A percentile compares a stretch with the other conserved stretches of the same genome.
These are phyloP conservation scores for Pyricularia pennisetigena DNA, from an alignment of 2,329 filamentous ascomycete genomes.

Conservation along the genomic window DNA sequence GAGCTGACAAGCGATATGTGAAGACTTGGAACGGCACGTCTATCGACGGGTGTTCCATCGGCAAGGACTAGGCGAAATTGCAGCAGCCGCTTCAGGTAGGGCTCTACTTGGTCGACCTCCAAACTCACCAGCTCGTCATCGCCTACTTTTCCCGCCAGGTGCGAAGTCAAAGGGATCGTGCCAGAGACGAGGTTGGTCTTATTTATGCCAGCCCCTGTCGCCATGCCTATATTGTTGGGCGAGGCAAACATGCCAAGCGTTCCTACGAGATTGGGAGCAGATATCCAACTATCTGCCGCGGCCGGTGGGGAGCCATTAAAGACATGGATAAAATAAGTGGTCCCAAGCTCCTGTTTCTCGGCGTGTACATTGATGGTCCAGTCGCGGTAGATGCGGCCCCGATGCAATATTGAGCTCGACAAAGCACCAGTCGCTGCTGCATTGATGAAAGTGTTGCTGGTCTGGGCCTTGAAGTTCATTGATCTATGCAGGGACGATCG, in stretches of 20 bases:
- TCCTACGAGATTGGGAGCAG: conserved; percentile 47
- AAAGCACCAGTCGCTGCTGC: background rate
- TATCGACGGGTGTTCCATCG: conserved; percentile 17
- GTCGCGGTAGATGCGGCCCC: conserved; percentile 38
- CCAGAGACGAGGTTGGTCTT: conserved; percentile 31
- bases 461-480: background rate
- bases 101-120: conserved; percentile 23
- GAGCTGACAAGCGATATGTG: conserved; percentile 26
- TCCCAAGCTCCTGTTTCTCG: conserved; percentile 47
- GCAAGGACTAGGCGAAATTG: conserved; percentile 20
- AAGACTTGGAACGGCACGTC: conserved; percentile 20
- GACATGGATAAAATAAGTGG: conserved; percentile 56
- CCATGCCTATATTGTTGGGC: conserved; percentile 10
- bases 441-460: background rate
- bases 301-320: conserved; percentile 49
- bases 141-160: conserved; percentile 32
- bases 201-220: conserved; percentile 21
- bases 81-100: conserved; percentile 30
- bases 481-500: conserved; percentile 2
- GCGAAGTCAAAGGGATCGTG: conserved; percentile 40
- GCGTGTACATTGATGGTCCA: conserved; percentile 61
- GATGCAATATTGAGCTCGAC: conserved; percentile 19
- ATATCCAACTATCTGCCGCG: conserved; percentile 38
- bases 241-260: conserved; percentile 46
- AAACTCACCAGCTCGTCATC: conserved; percentile 26